Base-by-base conservation (phyloP, 441 rosid species). In the Pelargonium citronellum region DNA sequence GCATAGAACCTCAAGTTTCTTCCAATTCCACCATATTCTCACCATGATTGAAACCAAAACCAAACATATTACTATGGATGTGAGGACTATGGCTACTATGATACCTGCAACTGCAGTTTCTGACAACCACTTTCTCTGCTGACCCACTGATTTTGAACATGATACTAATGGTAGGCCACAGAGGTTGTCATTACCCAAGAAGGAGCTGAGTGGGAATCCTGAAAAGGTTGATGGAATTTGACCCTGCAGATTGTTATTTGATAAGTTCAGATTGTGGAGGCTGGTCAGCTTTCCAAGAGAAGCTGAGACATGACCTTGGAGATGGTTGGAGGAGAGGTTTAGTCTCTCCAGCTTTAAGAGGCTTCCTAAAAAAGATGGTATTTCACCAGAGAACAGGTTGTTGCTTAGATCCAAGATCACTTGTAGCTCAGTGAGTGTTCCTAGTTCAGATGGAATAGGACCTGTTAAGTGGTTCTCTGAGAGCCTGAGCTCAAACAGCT, bases 401-500 rank as follows among this genome's bases (percentile, higher is more conserved):
- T 75, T 73, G 74, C 98, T 90, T 61, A 91, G 80, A 69, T 91
- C 97, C 70, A 94, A 67, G 71, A 83, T 87, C 68, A 89, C 95
- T 80, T 94, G 97, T 55, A 93, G 81, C 70, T 91, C 96, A 13
- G 91, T 87, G 66, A 94, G 78, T 57, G 34, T 77, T 63, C 97
- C 96, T 6, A 94, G 75, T 77, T 86, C 98, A 1, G 83, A 43
- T 0, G 98, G 96, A 63, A 91, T 86, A 4, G 84, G 68, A 64
- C 96, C 96, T 13, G 89, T 81, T 47, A 94, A 72, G 60, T 30
- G 63, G 71, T 94, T 94, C 69, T 87, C 88, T 0, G 94, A 83
- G n/a, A 91, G 87, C 73, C 94, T 84, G 65, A 94, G 83, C 68
- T 91, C 95, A 49, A 79, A 91, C 27, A 94, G 92, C 76, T 91